Evolutionary conservation across 345 rosid species (phyloP).

Genomic region (Lepidium africanum): DNA sequence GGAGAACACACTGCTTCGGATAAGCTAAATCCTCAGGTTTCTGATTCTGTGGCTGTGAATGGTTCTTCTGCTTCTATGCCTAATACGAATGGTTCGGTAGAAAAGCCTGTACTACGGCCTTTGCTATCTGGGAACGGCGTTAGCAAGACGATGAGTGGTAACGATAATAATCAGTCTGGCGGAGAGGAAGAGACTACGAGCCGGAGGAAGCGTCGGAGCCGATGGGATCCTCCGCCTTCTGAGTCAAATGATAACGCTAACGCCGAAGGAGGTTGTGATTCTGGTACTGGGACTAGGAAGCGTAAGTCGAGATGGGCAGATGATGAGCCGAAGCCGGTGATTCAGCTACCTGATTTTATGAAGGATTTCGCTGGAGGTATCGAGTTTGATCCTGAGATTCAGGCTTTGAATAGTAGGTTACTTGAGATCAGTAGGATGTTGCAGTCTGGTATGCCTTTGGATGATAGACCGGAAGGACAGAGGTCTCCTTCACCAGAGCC

Average conservation of each 20-base stretch:
- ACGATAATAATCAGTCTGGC: constrained; percentile 62
- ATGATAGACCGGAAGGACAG: constrained; percentile 84
- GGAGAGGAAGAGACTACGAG: constrained; percentile 86
- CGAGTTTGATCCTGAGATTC: constrained; percentile 90
- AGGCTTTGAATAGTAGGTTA: constrained; percentile 74
- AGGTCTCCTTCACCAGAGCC: constrained; percentile 98
- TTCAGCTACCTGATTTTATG: constrained; percentile 91
- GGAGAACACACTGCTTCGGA: constrained; percentile 14
- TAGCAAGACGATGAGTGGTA: constrained; percentile 51
- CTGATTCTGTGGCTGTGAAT: constrained; percentile 1
- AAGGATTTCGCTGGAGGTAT: constrained; percentile 88
- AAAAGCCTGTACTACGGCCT: constrained; percentile 32
- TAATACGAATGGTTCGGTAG: neutral
- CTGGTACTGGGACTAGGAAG: constrained; percentile 54
- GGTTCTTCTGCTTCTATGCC: neutral
- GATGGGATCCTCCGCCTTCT: constrained; percentile 73
- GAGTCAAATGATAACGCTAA: constrained; percentile 29
- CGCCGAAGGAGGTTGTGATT: constrained; percentile 31
- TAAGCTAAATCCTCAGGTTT: constrained; percentile 5
- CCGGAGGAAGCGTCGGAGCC: constrained; percentile 66
- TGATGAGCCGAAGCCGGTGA: constrained; percentile 75
- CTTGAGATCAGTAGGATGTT: constrained; percentile 76
- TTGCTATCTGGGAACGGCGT: constrained; percentile 57
- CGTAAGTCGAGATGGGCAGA: constrained; percentile 92
- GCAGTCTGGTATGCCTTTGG: constrained; percentile 75